Evolutionary conservation across 164 flowering plant genomes (phyloP).

Genomic region (Stephania cephalantha): DNA sequence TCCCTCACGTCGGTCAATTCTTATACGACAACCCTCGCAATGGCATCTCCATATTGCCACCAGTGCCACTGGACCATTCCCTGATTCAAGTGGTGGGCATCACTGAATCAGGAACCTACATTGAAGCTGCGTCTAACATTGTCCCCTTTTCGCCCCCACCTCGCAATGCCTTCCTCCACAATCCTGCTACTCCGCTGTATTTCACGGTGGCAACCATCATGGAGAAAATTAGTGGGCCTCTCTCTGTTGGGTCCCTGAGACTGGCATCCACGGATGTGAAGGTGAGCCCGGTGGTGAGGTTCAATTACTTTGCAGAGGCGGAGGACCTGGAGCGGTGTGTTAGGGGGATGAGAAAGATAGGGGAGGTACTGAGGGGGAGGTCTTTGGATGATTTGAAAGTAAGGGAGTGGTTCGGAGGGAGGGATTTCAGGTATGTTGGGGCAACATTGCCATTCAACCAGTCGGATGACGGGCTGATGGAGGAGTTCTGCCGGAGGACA

Average conservation of each 20-base stretch:
- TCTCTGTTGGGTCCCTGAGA: constrained; percentile 53
- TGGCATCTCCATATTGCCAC: constrained; percentile 58
- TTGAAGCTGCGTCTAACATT: constrained; percentile 68
- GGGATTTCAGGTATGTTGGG: constrained; percentile 61
- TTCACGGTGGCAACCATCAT: constrained; percentile 73
- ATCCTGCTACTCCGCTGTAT: constrained; percentile 37
- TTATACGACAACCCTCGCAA: constrained; percentile 76
- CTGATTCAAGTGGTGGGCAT: constrained; percentile 88
- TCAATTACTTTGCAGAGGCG: constrained; percentile 67
- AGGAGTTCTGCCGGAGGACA: constrained; percentile 61
- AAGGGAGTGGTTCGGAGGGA: constrained; percentile 32
- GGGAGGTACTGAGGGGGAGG: constrained; percentile 38
- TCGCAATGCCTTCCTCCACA: constrained; percentile 27
- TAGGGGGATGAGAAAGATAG: constrained; percentile 55
- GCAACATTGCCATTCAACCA: constrained; percentile 47
- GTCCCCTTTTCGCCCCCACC: constrained; percentile 48
- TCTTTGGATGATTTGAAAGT: constrained; percentile 62
- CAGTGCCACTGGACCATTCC: constrained; percentile 55
- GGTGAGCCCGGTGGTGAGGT: constrained; percentile 61
- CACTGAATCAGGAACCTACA: constrained; percentile 45
- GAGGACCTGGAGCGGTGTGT: constrained; percentile 56
- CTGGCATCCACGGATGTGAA: constrained; percentile 65
- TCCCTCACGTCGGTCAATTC: constrained; percentile 58
- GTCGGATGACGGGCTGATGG: constrained; percentile 35
- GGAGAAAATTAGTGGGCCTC: constrained; percentile 66